Percentiles rank a stretch among this genome's conserved stretches.
phyloP scores from a whole-genome alignment of 2,329 filamentous ascomycete species.

The Arthrobotrys conoides region DNA sequence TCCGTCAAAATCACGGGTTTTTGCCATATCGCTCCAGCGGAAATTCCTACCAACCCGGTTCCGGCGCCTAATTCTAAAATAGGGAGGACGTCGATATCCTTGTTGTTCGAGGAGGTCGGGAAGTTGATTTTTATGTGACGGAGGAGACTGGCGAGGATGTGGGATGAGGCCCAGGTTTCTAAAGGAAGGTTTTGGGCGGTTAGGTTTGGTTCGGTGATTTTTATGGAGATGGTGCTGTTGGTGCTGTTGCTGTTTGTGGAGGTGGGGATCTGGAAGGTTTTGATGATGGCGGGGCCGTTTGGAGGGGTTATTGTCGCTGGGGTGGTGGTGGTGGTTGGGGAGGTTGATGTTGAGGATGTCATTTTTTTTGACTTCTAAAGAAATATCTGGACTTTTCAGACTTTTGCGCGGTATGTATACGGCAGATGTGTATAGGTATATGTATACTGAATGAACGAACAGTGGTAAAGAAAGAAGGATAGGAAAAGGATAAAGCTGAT shows the following conservation, averaged over 20 bases:
- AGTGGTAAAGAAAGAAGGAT: neutral
- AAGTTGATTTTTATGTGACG: slow-evolving; percentile 64
- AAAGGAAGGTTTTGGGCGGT: slow-evolving; percentile 66
- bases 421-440: neutral
- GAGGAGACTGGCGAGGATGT: slow-evolving; percentile 66
- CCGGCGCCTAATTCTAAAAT: slow-evolving; percentile 67
- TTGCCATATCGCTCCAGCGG: slow-evolving; percentile 65
- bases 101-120: slow-evolving; percentile 36
- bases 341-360: slow-evolving; percentile 9
- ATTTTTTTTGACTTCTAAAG: slow-evolving; percentile 1
- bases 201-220: slow-evolving; percentile 55
- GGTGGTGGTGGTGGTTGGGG: slow-evolving; percentile 6
- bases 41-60: slow-evolving; percentile 67
- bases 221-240: slow-evolving; percentile 17
- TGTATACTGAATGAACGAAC: neutral
- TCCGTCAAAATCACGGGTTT: slow-evolving; percentile 66
- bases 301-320: slow-evolving; percentile 10
- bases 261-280: slow-evolving; percentile 16
- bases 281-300: slow-evolving; percentile 2
- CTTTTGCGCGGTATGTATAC: neutral
- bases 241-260: neutral
- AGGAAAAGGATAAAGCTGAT: neutral
- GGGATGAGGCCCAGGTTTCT: slow-evolving; percentile 67
- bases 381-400: neutral
- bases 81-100: slow-evolving; percentile 53